Percentiles rank a stretch among this genome's conserved stretches.
These are phyloP conservation scores for Martiniozyma abietophila DNA, from an alignment of 805 yeast species.

Conservation along the genomic window DNA sequence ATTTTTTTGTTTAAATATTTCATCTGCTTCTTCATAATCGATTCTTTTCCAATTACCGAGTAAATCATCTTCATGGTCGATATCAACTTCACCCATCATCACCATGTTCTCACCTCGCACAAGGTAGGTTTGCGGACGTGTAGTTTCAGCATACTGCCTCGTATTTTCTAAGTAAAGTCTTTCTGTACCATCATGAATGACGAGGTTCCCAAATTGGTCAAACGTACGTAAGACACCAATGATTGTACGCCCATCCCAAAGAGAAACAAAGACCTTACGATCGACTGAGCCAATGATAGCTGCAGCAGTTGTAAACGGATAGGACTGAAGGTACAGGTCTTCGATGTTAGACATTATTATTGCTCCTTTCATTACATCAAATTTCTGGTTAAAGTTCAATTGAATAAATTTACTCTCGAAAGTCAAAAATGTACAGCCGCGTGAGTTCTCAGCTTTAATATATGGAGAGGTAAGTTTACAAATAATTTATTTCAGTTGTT, in stretches of 20 bases:
- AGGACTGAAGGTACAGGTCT: slow-evolving; percentile 66
- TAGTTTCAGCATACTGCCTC: slow-evolving; percentile 52
- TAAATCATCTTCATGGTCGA: slow-evolving; percentile 72
- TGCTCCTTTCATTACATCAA: no score
- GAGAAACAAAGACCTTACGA: slow-evolving; percentile 65
- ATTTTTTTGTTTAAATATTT: no score
- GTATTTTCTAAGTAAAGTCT: slow-evolving; percentile 56
- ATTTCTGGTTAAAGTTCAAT: no score
- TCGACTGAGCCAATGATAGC: slow-evolving; percentile 85
- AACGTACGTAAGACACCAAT: slow-evolving; percentile 90
- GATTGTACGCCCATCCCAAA: slow-evolving; percentile 83
- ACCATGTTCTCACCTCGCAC: slow-evolving; percentile 96
- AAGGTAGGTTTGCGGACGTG: slow-evolving; percentile 63
- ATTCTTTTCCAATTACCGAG: slow-evolving; percentile 47
- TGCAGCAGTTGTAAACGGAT: slow-evolving; percentile 81
- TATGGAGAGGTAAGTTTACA: no score
- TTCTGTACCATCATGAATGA: slow-evolving; percentile 84
- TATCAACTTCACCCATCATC: slow-evolving; percentile 87
- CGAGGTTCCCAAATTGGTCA: slow-evolving; percentile 91
- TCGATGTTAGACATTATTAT: no score
- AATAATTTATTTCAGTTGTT: no score
- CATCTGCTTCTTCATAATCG: slow-evolving; percentile 51
- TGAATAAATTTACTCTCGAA: no score
- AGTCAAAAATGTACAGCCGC: no score
- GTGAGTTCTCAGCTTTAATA: no score